These are phyloP conservation scores for Asterophora parasitica DNA, from an alignment of 768 basidiomycete genomes.

Conservation along the genomic window DNA sequence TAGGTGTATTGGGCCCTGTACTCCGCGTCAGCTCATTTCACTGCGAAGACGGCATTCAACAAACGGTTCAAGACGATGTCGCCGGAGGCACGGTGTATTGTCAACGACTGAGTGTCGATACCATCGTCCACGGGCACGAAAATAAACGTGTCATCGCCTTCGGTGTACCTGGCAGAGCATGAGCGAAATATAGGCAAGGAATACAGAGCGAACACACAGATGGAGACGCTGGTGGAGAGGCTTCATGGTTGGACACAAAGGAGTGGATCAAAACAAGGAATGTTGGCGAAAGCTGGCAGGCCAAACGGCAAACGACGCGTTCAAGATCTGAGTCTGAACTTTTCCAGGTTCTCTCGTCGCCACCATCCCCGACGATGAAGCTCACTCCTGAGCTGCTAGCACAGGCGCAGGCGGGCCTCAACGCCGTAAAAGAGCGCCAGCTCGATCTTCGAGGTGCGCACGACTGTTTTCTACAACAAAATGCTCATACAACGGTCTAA, in stretches of 20 bases:
- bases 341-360: slow-evolving; percentile 23
- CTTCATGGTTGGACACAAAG: slow-evolving; percentile 46
- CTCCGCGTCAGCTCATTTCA: slow-evolving; percentile 2
- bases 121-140: slow-evolving; percentile 64
- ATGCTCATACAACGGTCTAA: slow-evolving; percentile 21
- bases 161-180: slow-evolving; percentile 49
- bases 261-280: slow-evolving; percentile 9
- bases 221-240: slow-evolving; percentile 69
- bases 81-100: slow-evolving; percentile 69
- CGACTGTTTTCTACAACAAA: slow-evolving; percentile 8
- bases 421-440: slow-evolving; percentile 84
- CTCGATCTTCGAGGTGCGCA: slow-evolving; percentile 81
- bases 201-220: slow-evolving; percentile 40
- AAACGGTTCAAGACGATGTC: slow-evolving; percentile 68
- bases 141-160: slow-evolving; percentile 71
- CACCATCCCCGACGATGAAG: slow-evolving; percentile 58
- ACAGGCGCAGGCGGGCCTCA: slow-evolving; percentile 73
- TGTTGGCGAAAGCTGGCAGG: slow-evolving; percentile 8
- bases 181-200: slow-evolving; percentile 6
- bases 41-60: slow-evolving; percentile 17
- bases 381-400: slow-evolving; percentile 91
- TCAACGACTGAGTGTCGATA: slow-evolving; percentile 58
- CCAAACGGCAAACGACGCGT: slow-evolving; percentile 23
- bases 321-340: slow-evolving; percentile 38
- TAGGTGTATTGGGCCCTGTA: slow-evolving; percentile 48